phyloP scores from a whole-genome alignment of 2,329 filamentous ascomycete species.

The Ophiostoma populinum region DNA sequence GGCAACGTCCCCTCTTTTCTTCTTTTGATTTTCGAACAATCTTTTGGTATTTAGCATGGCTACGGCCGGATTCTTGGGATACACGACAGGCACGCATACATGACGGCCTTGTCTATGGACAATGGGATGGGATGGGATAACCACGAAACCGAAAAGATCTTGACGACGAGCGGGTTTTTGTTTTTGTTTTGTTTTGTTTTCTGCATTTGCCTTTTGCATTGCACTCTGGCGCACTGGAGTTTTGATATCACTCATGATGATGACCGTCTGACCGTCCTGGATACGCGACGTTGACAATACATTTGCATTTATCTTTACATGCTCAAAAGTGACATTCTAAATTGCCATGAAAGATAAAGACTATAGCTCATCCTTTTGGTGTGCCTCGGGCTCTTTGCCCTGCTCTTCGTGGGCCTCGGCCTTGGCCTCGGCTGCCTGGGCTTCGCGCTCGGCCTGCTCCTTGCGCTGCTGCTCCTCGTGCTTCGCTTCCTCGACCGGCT shows the following conservation, averaged over 20 bases:
- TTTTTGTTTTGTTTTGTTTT: neutral
- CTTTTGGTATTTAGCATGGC: neutral
- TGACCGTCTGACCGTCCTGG: neutral
- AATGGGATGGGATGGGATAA: constrained; percentile 1
- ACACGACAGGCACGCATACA: neutral
- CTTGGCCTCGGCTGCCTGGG: neutral
- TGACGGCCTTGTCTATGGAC: neutral
- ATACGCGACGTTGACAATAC: neutral
- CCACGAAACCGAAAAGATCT: constrained; percentile 1
- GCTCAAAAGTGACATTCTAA: too few species aligned
- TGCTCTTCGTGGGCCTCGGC: neutral
- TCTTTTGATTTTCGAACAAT: neutral
- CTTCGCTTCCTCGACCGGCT: constrained; percentile 15
- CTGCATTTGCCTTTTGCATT: neutral
- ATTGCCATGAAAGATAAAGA: too few species aligned
- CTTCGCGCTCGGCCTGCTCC: neutral
- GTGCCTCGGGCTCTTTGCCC: neutral
- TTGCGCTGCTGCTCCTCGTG: constrained; percentile 7
- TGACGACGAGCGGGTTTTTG: constrained; percentile 1
- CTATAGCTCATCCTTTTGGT: constrained; percentile 2
- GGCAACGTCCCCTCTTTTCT: neutral
- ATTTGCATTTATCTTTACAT: too few species aligned
- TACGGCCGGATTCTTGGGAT: neutral
- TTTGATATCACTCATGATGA: neutral
- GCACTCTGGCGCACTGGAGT: constrained; percentile 1